Evolutionary conservation across 805 yeast genomes (phyloP), one percentile per base, ranked within the genome.

Genomic region (Metschnikowia lachancei): DNA sequence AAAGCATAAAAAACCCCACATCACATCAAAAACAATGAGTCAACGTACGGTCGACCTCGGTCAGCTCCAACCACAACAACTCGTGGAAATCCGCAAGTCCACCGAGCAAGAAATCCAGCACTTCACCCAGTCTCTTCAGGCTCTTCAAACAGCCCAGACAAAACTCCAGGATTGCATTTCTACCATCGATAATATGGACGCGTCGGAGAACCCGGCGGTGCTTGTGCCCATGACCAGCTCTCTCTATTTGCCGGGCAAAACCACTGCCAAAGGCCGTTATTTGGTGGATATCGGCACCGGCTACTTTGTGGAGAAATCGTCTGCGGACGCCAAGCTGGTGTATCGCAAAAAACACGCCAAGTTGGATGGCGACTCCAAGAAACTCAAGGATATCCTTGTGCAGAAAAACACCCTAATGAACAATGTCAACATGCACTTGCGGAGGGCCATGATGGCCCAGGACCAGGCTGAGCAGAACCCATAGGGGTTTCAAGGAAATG

Each of bases 231-330:
- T 95, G 50, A 88, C 98, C 0, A 76, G 90, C 16, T 88, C 97
- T 0, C 70, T 94, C 34, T 94, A 94, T 56, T 85, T 94, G 22
- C 96, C 97, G 3, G 99, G 98, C 2, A 78, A 72, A 44, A 76
- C 87, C 42, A 72, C 75, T 36, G 80, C 85, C 47, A 76, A 76
- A 42, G 77, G 83, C 49, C 81, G 77, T 48, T 94, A 85, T 58
- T 72, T 94, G 62, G 96, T 94, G 9, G 99, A 94, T 62, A 83
- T 94, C 20, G 99, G 99, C 30, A 94, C 99, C 0, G 98, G 98
- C 2, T 94, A 94, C 63, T 94, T 78, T 62, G 91, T 90, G 14
- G 96, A 89, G 61, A 94, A 94, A 66, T 65, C 65, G 40, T 78
- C 80, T 0, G 69, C 70, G 7, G 89, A 86, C 39, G 85, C 97